Conservation (phyloP, 164 flowering plant genomes). For the Berberis thunbergii region DNA sequence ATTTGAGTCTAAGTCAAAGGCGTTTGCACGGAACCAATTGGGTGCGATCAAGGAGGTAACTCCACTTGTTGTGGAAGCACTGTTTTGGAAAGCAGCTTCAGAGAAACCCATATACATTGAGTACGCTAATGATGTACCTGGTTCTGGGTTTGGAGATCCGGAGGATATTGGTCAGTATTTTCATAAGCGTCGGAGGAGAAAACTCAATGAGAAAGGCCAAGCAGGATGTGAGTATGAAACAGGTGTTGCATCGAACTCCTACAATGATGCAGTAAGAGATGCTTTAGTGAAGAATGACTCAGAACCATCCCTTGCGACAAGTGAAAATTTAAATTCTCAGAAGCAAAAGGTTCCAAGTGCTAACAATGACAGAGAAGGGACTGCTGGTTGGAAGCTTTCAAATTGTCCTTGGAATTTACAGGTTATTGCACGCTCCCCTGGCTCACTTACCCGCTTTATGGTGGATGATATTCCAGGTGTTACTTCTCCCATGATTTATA, state of each 20-base stretch:
- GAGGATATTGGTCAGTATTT: constrained; percentile 45
- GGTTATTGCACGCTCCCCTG: constrained; percentile 87
- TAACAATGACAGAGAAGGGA: constrained; percentile 51
- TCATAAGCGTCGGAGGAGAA: constrained; percentile 34
- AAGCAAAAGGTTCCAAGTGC: constrained; percentile 19
- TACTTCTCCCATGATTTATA: constrained; percentile 96
- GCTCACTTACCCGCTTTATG: constrained; percentile 96
- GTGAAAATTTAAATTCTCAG: constrained; percentile 13
- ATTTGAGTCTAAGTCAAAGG: constrained; percentile 83
- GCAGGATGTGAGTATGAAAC: background rate
- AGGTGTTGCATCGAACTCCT: background rate
- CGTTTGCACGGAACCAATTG: constrained; percentile 53
- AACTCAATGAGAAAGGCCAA: constrained; percentile 17
- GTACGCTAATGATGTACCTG: constrained; percentile 98
- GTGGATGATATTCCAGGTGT: constrained; percentile 98
- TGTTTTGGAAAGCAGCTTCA: constrained; percentile 82
- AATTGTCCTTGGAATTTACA: constrained; percentile 97
- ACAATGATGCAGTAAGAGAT: background rate
- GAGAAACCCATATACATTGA: constrained; percentile 89
- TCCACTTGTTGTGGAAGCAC: constrained; percentile 56
- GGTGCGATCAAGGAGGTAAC: constrained; percentile 57
- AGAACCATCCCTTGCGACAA: background rate
- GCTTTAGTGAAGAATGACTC: constrained; percentile 10
- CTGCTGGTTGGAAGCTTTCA: constrained; percentile 96
- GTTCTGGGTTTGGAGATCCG: constrained; percentile 86